Evolutionary conservation across 2,329 filamentous ascomycete species (phyloP).

Genomic region (Aspergillus bombycis): DNA sequence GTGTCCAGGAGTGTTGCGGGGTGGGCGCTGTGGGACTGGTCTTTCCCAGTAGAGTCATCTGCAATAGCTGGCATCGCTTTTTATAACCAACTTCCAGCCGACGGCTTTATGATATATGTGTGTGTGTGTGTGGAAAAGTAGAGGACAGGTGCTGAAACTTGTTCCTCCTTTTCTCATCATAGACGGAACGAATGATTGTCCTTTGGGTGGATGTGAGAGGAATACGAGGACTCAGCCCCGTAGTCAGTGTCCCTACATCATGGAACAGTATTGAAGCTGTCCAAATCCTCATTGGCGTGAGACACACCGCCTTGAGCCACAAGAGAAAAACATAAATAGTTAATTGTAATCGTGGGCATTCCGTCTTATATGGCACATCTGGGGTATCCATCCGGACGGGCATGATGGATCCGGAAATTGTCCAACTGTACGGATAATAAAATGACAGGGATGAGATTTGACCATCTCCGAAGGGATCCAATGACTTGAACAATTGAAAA

Average conservation of each 20-base stretch:
- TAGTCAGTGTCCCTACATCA: background rate
- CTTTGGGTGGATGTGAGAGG: background rate
- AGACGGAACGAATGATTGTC: background rate
- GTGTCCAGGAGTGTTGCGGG: constrained; percentile 7
- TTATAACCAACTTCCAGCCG: background rate
- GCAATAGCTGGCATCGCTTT: constrained; percentile 7
- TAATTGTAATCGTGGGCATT: background rate
- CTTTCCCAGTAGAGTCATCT: background rate
- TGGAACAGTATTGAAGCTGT: background rate
- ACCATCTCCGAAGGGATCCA: background rate
- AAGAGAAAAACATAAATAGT: background rate
- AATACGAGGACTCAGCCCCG: background rate
- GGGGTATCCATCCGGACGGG: background rate
- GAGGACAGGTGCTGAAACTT: too few relatives aligned
- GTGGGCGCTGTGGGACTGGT: background rate
- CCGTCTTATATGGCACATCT: background rate
- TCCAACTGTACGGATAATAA: background rate
- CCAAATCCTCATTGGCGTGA: background rate
- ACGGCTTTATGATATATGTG: background rate
- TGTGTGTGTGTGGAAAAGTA: background rate
- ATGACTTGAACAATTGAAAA: background rate
- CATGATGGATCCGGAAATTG: background rate
- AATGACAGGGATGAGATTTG: background rate
- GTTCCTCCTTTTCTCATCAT: background rate
- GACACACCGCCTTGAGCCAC: background rate